phyloP scores from a whole-genome alignment of 2,329 filamentous ascomycete species.

The Teratosphaeria nubilosa region DNA sequence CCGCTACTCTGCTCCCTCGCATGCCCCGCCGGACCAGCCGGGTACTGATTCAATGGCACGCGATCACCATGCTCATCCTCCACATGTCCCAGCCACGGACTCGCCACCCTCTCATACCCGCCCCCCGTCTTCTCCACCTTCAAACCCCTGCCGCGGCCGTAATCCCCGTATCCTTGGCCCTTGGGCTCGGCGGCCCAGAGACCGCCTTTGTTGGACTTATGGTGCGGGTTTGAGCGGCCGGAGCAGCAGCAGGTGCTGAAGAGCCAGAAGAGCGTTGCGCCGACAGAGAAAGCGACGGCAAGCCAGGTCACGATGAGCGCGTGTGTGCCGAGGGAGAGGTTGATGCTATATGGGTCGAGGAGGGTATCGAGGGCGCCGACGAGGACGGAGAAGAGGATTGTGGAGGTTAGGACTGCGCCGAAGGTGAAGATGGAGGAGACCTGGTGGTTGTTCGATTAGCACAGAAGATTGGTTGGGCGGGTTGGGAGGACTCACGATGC shows the following conservation, averaged over 20 bases:
- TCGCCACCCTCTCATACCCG: constrained; percentile 47
- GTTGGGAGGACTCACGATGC: constrained; percentile 45
- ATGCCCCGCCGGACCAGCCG: constrained; percentile 10
- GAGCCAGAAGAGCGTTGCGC: constrained; percentile 77
- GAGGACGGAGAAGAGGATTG: constrained; percentile 61
- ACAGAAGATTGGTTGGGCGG: neutral
- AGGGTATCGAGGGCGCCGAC: constrained; percentile 57
- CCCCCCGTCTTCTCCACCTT: constrained; percentile 51
- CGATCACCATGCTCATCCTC: constrained; percentile 16
- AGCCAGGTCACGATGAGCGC: constrained; percentile 73
- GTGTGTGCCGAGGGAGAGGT: constrained; percentile 53
- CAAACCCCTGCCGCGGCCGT: constrained; percentile 25
- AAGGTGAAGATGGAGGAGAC: constrained; percentile 48
- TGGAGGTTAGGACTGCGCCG: constrained; percentile 61
- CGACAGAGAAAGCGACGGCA: constrained; percentile 65
- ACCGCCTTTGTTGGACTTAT: constrained; percentile 30
- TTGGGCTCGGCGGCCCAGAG: constrained; percentile 24
- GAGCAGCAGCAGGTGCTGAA: constrained; percentile 87
- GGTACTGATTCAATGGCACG: constrained; percentile 19
- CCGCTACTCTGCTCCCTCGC: constrained; percentile 13
- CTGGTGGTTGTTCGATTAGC: constrained; percentile 19
- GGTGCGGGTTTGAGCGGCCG: constrained; percentile 46
- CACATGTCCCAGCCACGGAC: constrained; percentile 27
- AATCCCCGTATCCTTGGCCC: constrained; percentile 16
- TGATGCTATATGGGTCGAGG: constrained; percentile 61